Evolutionary conservation across 495 filamentous ascomycete species (phyloP).

Genomic region (Penicillium verhagenii): DNA sequence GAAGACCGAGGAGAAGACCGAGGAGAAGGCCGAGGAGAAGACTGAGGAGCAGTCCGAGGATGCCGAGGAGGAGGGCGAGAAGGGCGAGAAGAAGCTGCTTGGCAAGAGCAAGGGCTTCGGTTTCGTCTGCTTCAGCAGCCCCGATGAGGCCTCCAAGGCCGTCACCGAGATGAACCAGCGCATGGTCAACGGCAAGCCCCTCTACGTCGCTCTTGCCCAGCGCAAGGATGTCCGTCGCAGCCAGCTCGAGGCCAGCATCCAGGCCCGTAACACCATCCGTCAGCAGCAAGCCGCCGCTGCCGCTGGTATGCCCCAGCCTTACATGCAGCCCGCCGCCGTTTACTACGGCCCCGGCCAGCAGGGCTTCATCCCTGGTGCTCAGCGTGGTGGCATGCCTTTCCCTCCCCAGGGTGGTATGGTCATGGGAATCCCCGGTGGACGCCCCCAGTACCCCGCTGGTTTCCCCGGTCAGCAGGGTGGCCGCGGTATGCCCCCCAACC

Average conservation of each 20-base stretch:
- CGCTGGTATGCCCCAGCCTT: conserved; percentile 85
- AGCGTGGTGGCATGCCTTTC: conserved; percentile 83
- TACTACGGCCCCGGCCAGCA: conserved; percentile 88
- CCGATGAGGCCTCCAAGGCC: conserved; percentile 98
- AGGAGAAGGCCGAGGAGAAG: conserved; percentile 53
- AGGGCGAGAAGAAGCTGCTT: conserved; percentile 70
- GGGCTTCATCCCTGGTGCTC: conserved; percentile 69
- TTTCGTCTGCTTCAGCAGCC: conserved; percentile 99
- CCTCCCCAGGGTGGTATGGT: conserved; percentile 75
- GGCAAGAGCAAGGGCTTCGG: conserved; percentile 99
- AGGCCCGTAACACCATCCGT: conserved; percentile 95
- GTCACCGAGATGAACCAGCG: conserved; percentile 99
- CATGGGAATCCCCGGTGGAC: conserved; percentile 80
- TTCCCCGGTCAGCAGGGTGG: conserved; percentile 81
- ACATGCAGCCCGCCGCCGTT: conserved; percentile 79
- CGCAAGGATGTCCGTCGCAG: conserved; percentile 99
- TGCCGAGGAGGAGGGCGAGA: conserved; percentile 54
- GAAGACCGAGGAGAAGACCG: conserved; percentile 42
- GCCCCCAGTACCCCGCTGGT: conserved; percentile 76
- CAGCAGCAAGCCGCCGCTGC: conserved; percentile 96
- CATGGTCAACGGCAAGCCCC: conserved; percentile 95
- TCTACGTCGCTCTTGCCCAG: conserved; percentile 97
- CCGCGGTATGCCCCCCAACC: conserved; percentile 71
- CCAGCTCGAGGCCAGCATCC: conserved; percentile 98
- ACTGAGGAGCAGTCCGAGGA: conserved; percentile 53